These are phyloP conservation scores for Didymella glomerata DNA, from an alignment of 2,329 filamentous ascomycete species.

Conservation along the genomic window DNA sequence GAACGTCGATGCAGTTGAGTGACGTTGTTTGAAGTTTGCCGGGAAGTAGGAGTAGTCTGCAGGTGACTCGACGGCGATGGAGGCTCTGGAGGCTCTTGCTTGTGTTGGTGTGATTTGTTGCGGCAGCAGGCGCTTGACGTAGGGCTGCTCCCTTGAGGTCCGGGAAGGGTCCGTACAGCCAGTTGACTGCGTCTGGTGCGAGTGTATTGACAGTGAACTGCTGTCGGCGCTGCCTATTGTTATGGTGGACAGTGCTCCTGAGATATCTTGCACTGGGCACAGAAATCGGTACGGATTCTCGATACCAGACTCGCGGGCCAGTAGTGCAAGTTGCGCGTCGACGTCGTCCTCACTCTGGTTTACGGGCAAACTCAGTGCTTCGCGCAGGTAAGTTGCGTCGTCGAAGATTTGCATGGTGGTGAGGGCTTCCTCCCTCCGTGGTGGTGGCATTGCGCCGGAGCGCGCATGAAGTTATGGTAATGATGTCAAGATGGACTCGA, in stretches of 20 bases:
- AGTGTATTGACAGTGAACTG: slow-evolving; percentile 48
- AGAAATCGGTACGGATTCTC: slow-evolving; percentile 46
- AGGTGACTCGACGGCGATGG: slow-evolving; percentile 31
- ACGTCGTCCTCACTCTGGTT: slow-evolving; percentile 44
- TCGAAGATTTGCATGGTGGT: slow-evolving; percentile 47
- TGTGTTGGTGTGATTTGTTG: slow-evolving; percentile 28
- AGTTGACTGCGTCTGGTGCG: slow-evolving; percentile 48
- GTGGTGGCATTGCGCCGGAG: slow-evolving; percentile 45
- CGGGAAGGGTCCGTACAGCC: slow-evolving; percentile 46
- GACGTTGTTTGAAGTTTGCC: slow-evolving; percentile 28
- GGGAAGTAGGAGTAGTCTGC: slow-evolving; percentile 29
- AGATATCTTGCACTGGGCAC: slow-evolving; percentile 33
- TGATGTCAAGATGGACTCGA: slow-evolving; percentile 34
- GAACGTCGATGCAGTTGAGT: slow-evolving; percentile 33
- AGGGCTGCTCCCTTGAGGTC: slow-evolving; percentile 42
- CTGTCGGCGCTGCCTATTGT: slow-evolving; percentile 43
- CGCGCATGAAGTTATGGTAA: slow-evolving; percentile 41
- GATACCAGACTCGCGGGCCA: slow-evolving; percentile 44
- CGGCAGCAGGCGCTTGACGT: slow-evolving; percentile 30
- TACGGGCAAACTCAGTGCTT: slow-evolving; percentile 40
- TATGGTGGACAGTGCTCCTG: slow-evolving; percentile 42
- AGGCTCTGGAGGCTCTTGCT: slow-evolving; percentile 28
- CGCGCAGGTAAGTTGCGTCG: slow-evolving; percentile 43
- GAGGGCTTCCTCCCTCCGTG: slow-evolving; percentile 37
- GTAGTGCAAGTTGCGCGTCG: slow-evolving; percentile 39